Percentiles rank a stretch among this genome's conserved stretches.
Conservation (phyloP, 768 basidiomycete genomes). For the Pleurotus tuoliensis region DNA sequence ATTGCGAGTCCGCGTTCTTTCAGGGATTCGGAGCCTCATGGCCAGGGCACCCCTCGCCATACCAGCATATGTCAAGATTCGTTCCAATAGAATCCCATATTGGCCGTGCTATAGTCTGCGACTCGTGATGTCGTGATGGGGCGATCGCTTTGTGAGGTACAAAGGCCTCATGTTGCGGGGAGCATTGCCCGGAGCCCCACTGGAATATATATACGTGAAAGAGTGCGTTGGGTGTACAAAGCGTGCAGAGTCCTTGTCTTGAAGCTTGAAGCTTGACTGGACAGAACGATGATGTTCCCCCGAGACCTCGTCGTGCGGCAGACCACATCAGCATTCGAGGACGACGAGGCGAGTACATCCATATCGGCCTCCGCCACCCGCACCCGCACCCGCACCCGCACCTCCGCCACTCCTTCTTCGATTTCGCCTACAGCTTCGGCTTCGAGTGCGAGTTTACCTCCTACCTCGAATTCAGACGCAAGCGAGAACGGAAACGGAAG, state of each 20-base stretch:
- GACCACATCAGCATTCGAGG: background rate
- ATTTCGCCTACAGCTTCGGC: too few species aligned
- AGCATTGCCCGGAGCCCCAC: slow-evolving; percentile 1
- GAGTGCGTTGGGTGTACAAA: background rate
- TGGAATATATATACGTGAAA: background rate
- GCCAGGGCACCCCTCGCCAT: slow-evolving; percentile 1
- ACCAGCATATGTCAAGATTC: background rate
- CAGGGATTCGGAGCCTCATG: slow-evolving; percentile 6
- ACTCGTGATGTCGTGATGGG: slow-evolving; percentile 2
- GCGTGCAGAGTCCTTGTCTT: background rate
- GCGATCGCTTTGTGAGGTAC: slow-evolving; percentile 1
- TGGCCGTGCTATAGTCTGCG: background rate
- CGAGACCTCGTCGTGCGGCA: background rate
- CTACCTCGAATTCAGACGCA: background rate
- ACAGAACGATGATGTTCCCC: background rate
- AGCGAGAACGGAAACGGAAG: too few species aligned
- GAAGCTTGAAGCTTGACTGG: background rate
- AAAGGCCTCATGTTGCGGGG: slow-evolving; percentile 5
- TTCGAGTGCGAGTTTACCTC: too few species aligned
- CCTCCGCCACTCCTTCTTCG: too few species aligned
- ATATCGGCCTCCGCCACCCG: background rate
- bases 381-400: too few species aligned
- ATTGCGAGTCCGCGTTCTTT: background rate
- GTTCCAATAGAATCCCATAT: background rate
- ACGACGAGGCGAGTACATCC: background rate